phyloP scores from a whole-genome alignment of 352 stramenopile genomes.

The Phytopythium cucurbitacearum region DNA sequence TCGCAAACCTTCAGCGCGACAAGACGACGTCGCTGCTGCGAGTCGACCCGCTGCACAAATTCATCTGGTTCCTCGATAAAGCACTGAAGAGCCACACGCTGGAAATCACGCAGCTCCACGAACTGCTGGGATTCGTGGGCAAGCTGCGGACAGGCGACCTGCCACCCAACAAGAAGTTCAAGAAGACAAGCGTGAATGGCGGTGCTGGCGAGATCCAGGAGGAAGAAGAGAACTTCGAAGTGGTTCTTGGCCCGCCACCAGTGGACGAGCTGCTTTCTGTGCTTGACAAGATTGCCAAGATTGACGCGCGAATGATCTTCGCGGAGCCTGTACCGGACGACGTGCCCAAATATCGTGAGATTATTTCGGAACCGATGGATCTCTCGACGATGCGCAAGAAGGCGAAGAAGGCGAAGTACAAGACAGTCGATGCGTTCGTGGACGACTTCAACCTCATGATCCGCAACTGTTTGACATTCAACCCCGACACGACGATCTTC shows the following conservation, averaged over 20 bases:
- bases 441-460: conserved; percentile 86
- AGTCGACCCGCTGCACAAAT: conserved; percentile 81
- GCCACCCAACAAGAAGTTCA: conserved; percentile 74
- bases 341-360: conserved; percentile 78
- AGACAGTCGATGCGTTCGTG: conserved; percentile 71
- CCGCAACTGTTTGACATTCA: conserved; percentile 85
- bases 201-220: conserved; percentile 38
- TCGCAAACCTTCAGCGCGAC: conserved; percentile 80
- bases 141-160: conserved; percentile 67
- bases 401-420: conserved; percentile 75
- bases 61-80: conserved; percentile 85
- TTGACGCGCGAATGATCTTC: conserved; percentile 75
- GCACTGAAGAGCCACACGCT: conserved; percentile 74
- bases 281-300: conserved; percentile 79
- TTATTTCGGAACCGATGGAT: conserved; percentile 86
- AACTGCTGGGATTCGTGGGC: conserved; percentile 65
- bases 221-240: conserved; percentile 80
- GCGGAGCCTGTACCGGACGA: conserved; percentile 81
- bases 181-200: conserved; percentile 34
- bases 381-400: conserved; percentile 81
- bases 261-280: conserved; percentile 63
- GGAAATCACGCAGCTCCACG: conserved; percentile 60
- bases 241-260: conserved; percentile 69
- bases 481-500: conserved; percentile 82
- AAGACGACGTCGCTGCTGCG: conserved; percentile 65